phyloP scores from a whole-genome alignment of 169 alveolate species.

The Plasmodium gallinaceum region DNA sequence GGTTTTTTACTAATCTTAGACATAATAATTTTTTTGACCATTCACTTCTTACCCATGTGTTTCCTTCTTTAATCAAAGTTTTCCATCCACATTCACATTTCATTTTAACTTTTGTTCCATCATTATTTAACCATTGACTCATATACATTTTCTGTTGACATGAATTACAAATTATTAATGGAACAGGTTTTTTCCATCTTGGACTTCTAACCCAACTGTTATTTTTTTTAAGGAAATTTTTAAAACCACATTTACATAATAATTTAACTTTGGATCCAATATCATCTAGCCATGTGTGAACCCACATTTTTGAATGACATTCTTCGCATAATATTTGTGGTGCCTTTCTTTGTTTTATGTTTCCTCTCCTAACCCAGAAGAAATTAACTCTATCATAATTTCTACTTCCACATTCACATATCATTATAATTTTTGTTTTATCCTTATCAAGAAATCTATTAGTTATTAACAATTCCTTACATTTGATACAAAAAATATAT shows the following conservation, averaged over 20 bases:
- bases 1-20: slow-evolving; percentile 53
- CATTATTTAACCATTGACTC: slow-evolving; percentile 77
- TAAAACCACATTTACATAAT: slow-evolving; percentile 75
- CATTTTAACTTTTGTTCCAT: slow-evolving; percentile 76
- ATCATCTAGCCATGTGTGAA: slow-evolving; percentile 77
- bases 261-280: slow-evolving; percentile 75
- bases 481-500: slow-evolving; percentile 55
- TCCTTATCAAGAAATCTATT: slow-evolving; percentile 71
- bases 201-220: slow-evolving; percentile 78
- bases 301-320: slow-evolving; percentile 76
- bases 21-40: slow-evolving; percentile 76
- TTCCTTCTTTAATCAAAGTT: slow-evolving; percentile 69
- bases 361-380: slow-evolving; percentile 62
- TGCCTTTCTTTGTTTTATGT: slow-evolving; percentile 71
- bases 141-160: slow-evolving; percentile 72
- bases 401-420: slow-evolving; percentile 77
- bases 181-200: slow-evolving; percentile 74
- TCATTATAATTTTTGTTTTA: slow-evolving; percentile 76
- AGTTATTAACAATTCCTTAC: slow-evolving; percentile 53
- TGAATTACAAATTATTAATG: slow-evolving; percentile 69
- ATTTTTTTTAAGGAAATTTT: slow-evolving; percentile 64
- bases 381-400: slow-evolving; percentile 60
- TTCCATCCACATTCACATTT: slow-evolving; percentile 78
- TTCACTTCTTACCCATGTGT: slow-evolving; percentile 78
- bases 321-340: slow-evolving; percentile 74